These are phyloP conservation scores for Primulina tabacum DNA, from an alignment of 257 asterid species.

Conservation along the genomic window DNA sequence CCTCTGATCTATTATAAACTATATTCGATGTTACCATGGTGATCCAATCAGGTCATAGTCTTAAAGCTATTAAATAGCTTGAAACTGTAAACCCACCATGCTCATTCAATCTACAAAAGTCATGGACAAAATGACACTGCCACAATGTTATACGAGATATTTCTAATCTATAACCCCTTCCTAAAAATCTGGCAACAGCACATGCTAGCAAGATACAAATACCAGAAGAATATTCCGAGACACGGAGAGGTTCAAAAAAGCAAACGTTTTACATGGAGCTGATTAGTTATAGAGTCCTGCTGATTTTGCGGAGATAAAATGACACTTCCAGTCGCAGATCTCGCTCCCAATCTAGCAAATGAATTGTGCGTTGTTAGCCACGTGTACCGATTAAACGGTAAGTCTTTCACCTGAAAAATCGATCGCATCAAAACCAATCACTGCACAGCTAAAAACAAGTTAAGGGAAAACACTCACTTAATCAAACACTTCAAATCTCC, in stretches of 20 bases:
- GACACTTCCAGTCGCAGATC: slow-evolving; percentile 63
- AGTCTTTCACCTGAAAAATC: slow-evolving; percentile 54
- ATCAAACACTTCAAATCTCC: background rate
- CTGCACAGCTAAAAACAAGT: slow-evolving; percentile 8
- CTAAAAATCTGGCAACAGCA: slow-evolving; percentile 19
- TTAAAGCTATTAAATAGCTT: background rate
- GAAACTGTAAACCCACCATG: slow-evolving; percentile 2
- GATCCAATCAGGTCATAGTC: background rate
- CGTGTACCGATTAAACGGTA: slow-evolving; percentile 84
- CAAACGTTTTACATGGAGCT: slow-evolving; percentile 57
- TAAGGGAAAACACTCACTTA: background rate
- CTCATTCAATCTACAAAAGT: slow-evolving; percentile 1
- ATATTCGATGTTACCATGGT: background rate
- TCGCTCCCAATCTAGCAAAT: slow-evolving; percentile 65
- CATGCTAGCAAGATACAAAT: slow-evolving; percentile 17
- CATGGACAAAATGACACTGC: background rate
- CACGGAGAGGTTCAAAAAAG: background rate
- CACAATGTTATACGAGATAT: slow-evolving; percentile 14
- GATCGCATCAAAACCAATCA: slow-evolving; percentile 22
- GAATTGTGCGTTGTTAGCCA: slow-evolving; percentile 92
- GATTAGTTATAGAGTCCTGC: slow-evolving; percentile 83
- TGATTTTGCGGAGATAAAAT: slow-evolving; percentile 70
- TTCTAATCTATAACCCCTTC: too few species aligned
- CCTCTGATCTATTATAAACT: background rate
- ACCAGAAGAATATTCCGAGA: background rate